phyloP scores from a whole-genome alignment of 345 rosid species.

The Carallia pectinifolia region DNA sequence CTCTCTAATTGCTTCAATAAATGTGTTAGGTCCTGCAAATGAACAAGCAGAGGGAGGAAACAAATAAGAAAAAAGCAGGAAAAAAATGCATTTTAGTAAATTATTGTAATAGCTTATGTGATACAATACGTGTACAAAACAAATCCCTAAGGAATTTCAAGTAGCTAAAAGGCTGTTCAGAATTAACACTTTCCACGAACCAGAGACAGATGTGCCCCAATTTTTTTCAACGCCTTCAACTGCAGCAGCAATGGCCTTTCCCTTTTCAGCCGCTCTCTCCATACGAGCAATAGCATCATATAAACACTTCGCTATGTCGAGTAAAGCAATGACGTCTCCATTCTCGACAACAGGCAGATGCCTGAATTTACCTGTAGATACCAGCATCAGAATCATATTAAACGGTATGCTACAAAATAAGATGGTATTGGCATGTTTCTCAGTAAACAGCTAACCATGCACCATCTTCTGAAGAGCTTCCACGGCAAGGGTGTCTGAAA shows the following conservation, averaged over 20 bases:
- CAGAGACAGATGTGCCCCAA: constrained; percentile 83
- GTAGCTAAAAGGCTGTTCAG: neutral
- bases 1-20: constrained; percentile 89
- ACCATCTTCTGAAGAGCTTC: constrained; percentile 99
- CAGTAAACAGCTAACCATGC: constrained; percentile 55
- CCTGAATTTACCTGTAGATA: constrained; percentile 80
- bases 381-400: constrained; percentile 14
- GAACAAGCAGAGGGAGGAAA: constrained; percentile 11
- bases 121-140: neutral
- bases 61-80: neutral
- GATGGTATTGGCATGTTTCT: neutral
- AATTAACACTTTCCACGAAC: constrained; percentile 37
- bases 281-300: constrained; percentile 98
- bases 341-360: constrained; percentile 99
- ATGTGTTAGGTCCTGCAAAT: constrained; percentile 71
- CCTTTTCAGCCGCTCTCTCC: constrained; percentile 99
- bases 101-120: neutral
- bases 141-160: neutral
- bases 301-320: constrained; percentile 95
- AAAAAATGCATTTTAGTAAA: neutral
- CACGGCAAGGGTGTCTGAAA: constrained; percentile 93
- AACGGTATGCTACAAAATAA: neutral
- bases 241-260: constrained; percentile 98
- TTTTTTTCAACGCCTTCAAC: constrained; percentile 98
- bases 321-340: constrained; percentile 96